phyloP scores from a whole-genome alignment of 2,329 filamentous ascomycete genomes.

The Hymenoscyphus albidus region DNA sequence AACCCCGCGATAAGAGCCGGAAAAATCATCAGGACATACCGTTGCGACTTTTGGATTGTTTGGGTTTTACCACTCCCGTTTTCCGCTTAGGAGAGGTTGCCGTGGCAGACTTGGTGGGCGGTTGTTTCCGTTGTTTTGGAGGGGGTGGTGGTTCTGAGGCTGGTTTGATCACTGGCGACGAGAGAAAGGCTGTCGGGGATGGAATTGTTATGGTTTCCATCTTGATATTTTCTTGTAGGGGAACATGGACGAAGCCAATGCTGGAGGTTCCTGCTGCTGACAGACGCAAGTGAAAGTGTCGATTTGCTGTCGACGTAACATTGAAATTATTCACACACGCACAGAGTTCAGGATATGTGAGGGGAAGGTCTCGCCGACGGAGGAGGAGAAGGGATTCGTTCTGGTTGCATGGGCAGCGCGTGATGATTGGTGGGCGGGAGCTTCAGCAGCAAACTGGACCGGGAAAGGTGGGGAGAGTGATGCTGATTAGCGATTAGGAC shows the following conservation, averaged over 20 bases:
- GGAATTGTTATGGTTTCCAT: constrained; percentile 60
- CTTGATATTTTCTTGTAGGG: constrained; percentile 24
- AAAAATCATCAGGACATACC: constrained; percentile 47
- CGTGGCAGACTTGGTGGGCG: constrained; percentile 19
- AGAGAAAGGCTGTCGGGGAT: constrained; percentile 53
- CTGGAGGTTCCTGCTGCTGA: constrained; percentile 8
- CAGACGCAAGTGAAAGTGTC: constrained; percentile 4
- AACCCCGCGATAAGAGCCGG: constrained; percentile 26
- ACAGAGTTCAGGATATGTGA: background rate
- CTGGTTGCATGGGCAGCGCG: constrained; percentile 7
- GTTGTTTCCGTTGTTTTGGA: constrained; percentile 29
- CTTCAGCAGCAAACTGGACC: background rate
- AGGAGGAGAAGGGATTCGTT: background rate
- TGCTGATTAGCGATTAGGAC: constrained; percentile 2
- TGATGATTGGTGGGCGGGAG: constrained; percentile 12
- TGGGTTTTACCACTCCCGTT: constrained; percentile 52
- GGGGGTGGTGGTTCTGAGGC: constrained; percentile 31
- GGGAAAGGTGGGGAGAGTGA: constrained; percentile 6
- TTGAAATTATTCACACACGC: constrained; percentile 5
- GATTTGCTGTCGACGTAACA: constrained; percentile 18
- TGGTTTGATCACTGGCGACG: constrained; percentile 35
- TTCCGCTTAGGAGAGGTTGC: constrained; percentile 25
- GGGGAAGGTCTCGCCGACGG: constrained; percentile 8
- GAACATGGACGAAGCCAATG: constrained; percentile 21
- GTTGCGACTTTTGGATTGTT: constrained; percentile 73